Evolutionary conservation across 176 grass and related monocot genomes (phyloP).

Genomic region (maize (Zea mays)): DNA sequence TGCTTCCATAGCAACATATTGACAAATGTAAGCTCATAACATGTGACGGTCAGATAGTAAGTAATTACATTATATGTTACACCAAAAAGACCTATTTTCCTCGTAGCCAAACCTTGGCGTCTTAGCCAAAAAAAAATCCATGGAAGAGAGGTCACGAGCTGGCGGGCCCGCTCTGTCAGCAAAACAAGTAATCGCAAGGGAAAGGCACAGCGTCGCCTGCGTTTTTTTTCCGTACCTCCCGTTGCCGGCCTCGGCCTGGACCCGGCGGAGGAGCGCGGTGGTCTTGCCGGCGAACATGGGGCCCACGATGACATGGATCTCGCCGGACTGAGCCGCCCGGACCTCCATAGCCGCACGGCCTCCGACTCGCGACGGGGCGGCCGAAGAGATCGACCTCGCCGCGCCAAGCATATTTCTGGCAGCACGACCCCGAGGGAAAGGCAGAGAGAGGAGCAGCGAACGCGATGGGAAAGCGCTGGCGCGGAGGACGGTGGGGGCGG

Average conservation of each 20-base stretch:
- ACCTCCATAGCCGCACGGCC: slow-evolving; percentile 23
- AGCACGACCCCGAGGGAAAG: slow-evolving; percentile 12
- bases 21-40: background rate
- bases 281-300: slow-evolving; percentile 97
- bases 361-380: background rate
- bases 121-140: background rate
- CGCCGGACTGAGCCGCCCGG: slow-evolving; percentile 44
- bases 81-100: background rate
- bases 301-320: slow-evolving; percentile 89
- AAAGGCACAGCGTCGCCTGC: background rate
- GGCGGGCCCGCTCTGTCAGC: background rate
- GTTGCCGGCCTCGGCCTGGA: slow-evolving; percentile 52
- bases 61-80: background rate
- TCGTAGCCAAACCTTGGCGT: background rate
- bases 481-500: slow-evolving; percentile 31
- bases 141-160: background rate
- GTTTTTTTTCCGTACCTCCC: slow-evolving; percentile 58
- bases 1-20: background rate
- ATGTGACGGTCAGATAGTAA: background rate
- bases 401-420: background rate
- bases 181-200: background rate
- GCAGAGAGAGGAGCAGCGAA: slow-evolving; percentile 6
- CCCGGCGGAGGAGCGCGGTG: slow-evolving; percentile 68
- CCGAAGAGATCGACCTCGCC: slow-evolving; percentile 30
- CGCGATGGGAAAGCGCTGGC: background rate